phyloP scores from a whole-genome alignment of 129 eudicot genomes.

The Flaveria bidentis region DNA sequence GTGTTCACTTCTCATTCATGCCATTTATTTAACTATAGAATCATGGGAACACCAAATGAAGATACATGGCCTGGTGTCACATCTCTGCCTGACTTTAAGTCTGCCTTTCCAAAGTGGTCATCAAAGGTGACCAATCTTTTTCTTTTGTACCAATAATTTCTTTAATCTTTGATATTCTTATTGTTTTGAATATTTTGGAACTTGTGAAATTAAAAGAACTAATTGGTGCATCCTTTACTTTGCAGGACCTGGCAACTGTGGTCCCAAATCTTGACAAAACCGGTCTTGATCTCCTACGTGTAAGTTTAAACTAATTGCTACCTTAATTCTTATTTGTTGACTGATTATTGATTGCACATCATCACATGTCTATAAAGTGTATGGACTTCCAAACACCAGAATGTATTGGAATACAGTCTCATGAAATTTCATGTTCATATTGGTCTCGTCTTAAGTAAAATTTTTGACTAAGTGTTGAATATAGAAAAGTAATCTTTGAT shows the following conservation, averaged over 20 bases:
- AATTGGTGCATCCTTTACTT: slow-evolving; percentile 23
- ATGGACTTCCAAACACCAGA: slow-evolving; percentile 3
- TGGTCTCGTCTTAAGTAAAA: neutral
- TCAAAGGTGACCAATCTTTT: slow-evolving; percentile 59
- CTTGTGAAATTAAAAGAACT: neutral
- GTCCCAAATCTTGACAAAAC: slow-evolving; percentile 82
- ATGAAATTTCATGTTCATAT: neutral
- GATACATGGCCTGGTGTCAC: slow-evolving; percentile 96
- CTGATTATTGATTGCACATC: no score
- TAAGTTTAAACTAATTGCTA: slow-evolving; percentile 40
- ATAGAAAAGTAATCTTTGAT: neutral
- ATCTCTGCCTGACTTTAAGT: slow-evolving; percentile 83
- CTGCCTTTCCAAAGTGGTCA: slow-evolving; percentile 85
- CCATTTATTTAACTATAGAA: slow-evolving; percentile 43
- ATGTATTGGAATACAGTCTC: slow-evolving; percentile 8
- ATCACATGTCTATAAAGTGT: neutral
- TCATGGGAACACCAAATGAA: slow-evolving; percentile 94
- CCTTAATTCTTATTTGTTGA: slow-evolving; percentile 1
- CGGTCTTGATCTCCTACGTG: slow-evolving; percentile 85
- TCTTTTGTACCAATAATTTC: neutral
- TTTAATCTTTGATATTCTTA: neutral
- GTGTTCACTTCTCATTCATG: neutral
- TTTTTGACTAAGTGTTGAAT: neutral
- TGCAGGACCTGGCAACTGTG: slow-evolving; percentile 76
- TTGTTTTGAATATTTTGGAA: neutral